phyloP scores from a whole-genome alignment of 1,284 basidiomycete genomes.

The Irpex lacteus region DNA sequence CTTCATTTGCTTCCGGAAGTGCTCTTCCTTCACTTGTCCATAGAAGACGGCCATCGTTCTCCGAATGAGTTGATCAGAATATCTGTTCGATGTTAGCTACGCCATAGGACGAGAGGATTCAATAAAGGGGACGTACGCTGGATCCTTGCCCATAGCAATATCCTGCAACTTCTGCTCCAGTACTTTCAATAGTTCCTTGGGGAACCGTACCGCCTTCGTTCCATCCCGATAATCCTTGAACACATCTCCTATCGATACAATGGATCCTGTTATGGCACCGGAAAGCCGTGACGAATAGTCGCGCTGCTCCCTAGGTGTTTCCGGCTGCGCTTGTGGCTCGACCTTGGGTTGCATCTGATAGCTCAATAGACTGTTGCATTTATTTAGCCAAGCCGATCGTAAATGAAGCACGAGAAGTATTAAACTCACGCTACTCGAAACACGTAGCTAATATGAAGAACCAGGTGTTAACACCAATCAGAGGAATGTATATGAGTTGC shows the following conservation, averaged over 20 bases:
- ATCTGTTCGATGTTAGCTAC: constrained; percentile 44
- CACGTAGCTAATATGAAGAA: constrained; percentile 52
- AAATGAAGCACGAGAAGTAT: not conserved
- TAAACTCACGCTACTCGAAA: constrained; percentile 72
- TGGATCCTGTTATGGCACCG: constrained; percentile 66
- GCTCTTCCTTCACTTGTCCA: constrained; percentile 81
- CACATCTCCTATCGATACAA: constrained; percentile 78
- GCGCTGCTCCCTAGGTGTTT: constrained; percentile 46
- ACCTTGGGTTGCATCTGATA: constrained; percentile 68
- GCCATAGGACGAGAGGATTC: not conserved
- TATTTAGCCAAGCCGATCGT: constrained; percentile 13
- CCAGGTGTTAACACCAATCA: constrained; percentile 6
- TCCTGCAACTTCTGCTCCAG: constrained; percentile 84
- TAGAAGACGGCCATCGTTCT: constrained; percentile 91
- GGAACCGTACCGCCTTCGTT: constrained; percentile 84
- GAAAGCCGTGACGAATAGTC: constrained; percentile 66
- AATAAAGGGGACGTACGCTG: constrained; percentile 55
- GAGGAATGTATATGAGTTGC: constrained; percentile 5
- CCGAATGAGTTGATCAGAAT: constrained; percentile 84
- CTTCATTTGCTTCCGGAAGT: constrained; percentile 86
- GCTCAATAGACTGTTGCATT: constrained; percentile 52
- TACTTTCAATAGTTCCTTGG: constrained; percentile 87
- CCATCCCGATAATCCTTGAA: constrained; percentile 76
- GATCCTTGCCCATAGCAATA: constrained; percentile 89
- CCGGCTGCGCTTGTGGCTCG: constrained; percentile 33